Base-by-base conservation (phyloP, 1,284 basidiomycete species). In the Ceratobasidium sp. region DNA sequence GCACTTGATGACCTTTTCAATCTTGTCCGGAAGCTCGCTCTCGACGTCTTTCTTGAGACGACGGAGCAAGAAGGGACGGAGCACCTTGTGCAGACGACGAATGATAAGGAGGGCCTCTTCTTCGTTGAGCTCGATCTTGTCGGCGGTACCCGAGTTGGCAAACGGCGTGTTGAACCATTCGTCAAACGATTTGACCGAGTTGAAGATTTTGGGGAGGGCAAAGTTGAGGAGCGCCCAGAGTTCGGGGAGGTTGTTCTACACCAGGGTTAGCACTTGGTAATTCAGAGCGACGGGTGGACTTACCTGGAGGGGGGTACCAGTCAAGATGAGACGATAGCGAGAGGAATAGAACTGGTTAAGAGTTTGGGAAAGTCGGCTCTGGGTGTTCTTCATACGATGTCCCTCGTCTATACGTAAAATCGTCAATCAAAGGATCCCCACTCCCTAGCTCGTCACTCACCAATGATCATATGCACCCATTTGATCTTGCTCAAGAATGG, bases 141-240 rank as follows among this genome's bases (percentile, higher is more conserved):
- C 96, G 21, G 90, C 89, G 0, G 90, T 89, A 39, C 97, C 96
- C 16, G 95, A 95, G 79, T 96, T 98, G 72, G 97, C 96, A 74
- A 99, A 99, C 0, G 97, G 97, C 1, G 96, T 98, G 80, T 99
- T 99, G 84, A 99, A 99, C 97, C 97, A 99, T 77, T 99, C 97
- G 76, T 99, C 97, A 77, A 99, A 99, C 53, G 95, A 97, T 79
- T 98, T 98, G 74, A 98, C 95, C 2, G 96, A 99, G 82, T 99
- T 99, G 85, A 99, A 99, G 76, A 99, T 90, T 80, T 95, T 98
- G 23, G 97, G 97, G 19, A 99, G 82, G 54, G 95, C 96, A 77
- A 99, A 99, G 79, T 99, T 99, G 77, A 99, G 90, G 69, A 99
- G 83, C 1, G 97, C 88, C 97, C 97, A 99, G 46, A 99, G 81